A percentile compares a stretch with the other conserved stretches of the same genome.
Conservation (phyloP, 2,329 filamentous ascomycete species). For the Fusarium marasasianum region DNA sequence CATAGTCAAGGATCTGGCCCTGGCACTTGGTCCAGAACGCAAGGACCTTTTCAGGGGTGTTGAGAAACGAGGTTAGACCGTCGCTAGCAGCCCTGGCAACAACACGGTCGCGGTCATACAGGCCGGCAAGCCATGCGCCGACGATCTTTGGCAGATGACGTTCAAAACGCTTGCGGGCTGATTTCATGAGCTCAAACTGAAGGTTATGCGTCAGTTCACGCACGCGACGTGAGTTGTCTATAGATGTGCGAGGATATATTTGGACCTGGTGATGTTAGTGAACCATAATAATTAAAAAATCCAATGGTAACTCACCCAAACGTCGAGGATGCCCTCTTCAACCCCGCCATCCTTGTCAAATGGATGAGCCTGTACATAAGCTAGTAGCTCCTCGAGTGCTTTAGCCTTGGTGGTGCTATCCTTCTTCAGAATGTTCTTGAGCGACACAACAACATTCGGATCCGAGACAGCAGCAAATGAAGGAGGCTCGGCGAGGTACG, state of each 20-base stretch:
- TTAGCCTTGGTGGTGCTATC: constrained; percentile 92
- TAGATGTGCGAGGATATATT: constrained; percentile 87
- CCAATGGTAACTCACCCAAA: constrained; percentile 70
- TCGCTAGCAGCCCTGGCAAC: constrained; percentile 81
- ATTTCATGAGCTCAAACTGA: constrained; percentile 70
- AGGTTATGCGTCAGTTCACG: constrained; percentile 85
- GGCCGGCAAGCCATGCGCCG: constrained; percentile 89
- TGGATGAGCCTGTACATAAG: constrained; percentile 66
- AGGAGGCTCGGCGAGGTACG: constrained; percentile 87
- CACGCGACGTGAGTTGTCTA: constrained; percentile 88
- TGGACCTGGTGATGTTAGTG: constrained; percentile 65
- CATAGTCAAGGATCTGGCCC: constrained; percentile 81
- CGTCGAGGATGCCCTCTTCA: constrained; percentile 85
- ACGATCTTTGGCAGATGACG: constrained; percentile 80
- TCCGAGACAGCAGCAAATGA: constrained; percentile 82
- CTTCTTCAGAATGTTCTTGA: constrained; percentile 93
- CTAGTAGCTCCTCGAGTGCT: constrained; percentile 84
- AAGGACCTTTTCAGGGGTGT: constrained; percentile 79
- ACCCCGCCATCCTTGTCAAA: constrained; percentile 67
- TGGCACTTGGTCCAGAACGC: constrained; percentile 87
- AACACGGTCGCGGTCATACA: constrained; percentile 84
- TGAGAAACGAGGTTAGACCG: constrained; percentile 78
- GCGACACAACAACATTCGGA: constrained; percentile 84
- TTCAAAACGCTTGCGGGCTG: constrained; percentile 83
- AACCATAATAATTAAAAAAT: too few species aligned